Percentiles rank a stretch among this genome's conserved stretches.
Evolutionary conservation across 441 rosid genomes (phyloP).

Genomic region (Bocquillonia castaneifolia): DNA sequence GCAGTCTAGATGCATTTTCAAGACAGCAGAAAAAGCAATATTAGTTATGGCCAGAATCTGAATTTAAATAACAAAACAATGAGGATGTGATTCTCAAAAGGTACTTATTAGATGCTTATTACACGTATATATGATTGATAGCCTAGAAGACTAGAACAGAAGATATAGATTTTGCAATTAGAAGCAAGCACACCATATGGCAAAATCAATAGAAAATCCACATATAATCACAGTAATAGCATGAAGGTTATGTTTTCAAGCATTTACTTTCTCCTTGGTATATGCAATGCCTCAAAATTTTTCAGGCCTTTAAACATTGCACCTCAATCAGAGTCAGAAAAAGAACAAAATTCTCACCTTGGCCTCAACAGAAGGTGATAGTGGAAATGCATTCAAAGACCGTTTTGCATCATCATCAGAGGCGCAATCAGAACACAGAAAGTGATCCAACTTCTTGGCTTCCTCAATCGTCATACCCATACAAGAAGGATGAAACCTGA

Average conservation of each 20-base stretch:
- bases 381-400: constrained; percentile 45
- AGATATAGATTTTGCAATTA: not conserved
- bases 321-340: not conserved
- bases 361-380: constrained; percentile 55
- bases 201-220: not conserved
- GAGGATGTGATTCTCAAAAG: not conserved
- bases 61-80: not conserved
- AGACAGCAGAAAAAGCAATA: not conserved
- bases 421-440: constrained; percentile 73
- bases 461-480: constrained; percentile 84
- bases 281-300: not conserved
- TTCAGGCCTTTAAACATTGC: not conserved
- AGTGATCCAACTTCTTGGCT: constrained; percentile 76
- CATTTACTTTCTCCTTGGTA: not conserved
- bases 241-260: not conserved
- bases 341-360: constrained; percentile 39
- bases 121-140: not conserved
- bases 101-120: not conserved
- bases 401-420: constrained; percentile 59
- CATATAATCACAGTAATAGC: not conserved
- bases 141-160: not conserved
- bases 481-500: constrained; percentile 61
- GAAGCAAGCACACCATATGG: not conserved
- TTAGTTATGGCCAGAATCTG: too few species aligned
- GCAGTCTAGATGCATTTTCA: not conserved